Conservation (phyloP, 768 basidiomycete genomes). For the Suillus paluster region DNA sequence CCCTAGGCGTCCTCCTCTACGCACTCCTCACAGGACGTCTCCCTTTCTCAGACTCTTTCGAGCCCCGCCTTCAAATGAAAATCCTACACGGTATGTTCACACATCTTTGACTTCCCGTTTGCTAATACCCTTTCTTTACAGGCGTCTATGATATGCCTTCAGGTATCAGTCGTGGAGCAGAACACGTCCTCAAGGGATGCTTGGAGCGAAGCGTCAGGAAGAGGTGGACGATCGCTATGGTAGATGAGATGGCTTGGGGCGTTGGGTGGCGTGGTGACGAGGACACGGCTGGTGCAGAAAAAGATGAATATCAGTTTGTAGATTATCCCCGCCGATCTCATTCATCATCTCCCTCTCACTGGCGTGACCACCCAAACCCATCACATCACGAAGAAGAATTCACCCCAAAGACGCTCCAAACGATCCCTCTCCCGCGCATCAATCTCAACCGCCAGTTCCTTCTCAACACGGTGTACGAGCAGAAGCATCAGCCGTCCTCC, state of each 20-base stretch:
- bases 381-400: slow-evolving; percentile 32
- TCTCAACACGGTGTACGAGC: slow-evolving; percentile 42
- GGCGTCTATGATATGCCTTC: slow-evolving; percentile 65
- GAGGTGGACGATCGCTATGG: slow-evolving; percentile 82
- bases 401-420: slow-evolving; percentile 41
- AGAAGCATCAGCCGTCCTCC: slow-evolving; percentile 47
- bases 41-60: slow-evolving; percentile 89
- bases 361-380: slow-evolving; percentile 30
- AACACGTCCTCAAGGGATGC: slow-evolving; percentile 79
- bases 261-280: slow-evolving; percentile 68
- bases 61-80: slow-evolving; percentile 90
- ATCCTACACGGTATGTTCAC: slow-evolving; percentile 76
- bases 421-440: slow-evolving; percentile 59
- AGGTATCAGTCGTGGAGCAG: slow-evolving; percentile 62
- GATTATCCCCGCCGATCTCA: slow-evolving; percentile 20
- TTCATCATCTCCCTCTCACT: slow-evolving; percentile 25
- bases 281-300: slow-evolving; percentile 25
- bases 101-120: neutral
- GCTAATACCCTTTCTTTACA: slow-evolving; percentile 33
- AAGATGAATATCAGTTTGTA: slow-evolving; percentile 33
- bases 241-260: slow-evolving; percentile 82
- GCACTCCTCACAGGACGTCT: slow-evolving; percentile 82
- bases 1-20: slow-evolving; percentile 88
- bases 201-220: slow-evolving; percentile 62
- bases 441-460: slow-evolving; percentile 42